A percentile compares a stretch with the other conserved stretches of the same genome.
phyloP scores from a whole-genome alignment of 2,329 filamentous ascomycete species.

The Cercospora citrullina region DNA sequence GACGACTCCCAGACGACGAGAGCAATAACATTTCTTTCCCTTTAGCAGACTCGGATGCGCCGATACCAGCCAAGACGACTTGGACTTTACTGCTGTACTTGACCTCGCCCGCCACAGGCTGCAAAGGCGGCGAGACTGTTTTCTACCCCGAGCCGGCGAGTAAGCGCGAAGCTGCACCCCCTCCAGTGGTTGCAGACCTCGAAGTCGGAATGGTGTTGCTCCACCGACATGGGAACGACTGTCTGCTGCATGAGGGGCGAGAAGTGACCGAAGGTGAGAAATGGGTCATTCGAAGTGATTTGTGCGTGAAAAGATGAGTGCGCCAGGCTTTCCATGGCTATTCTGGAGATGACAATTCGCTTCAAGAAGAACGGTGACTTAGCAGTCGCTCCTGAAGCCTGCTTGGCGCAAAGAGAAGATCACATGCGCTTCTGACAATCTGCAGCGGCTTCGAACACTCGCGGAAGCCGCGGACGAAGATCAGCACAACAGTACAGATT shows the following conservation, averaged over 20 bases:
- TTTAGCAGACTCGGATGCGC: constrained; percentile 43
- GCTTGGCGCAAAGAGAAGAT: not conserved
- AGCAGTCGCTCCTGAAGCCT: too few relatives aligned
- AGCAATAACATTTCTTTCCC: constrained; percentile 69
- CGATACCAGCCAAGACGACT: constrained; percentile 67
- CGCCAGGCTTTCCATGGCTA: not conserved
- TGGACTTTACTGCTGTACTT: constrained; percentile 92
- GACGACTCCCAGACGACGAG: constrained; percentile 69
- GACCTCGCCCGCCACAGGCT: constrained; percentile 71
- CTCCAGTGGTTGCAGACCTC: constrained; percentile 67
- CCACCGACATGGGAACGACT: constrained; percentile 86
- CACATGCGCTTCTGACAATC: not conserved
- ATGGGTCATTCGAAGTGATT: constrained; percentile 84
- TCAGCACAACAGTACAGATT: not conserved
- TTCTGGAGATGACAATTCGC: not conserved
- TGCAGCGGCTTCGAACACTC: not conserved
- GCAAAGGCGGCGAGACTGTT: constrained; percentile 82
- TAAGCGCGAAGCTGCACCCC: constrained; percentile 41
- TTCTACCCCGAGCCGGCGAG: constrained; percentile 71
- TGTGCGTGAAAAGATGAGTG: constrained; percentile 62
- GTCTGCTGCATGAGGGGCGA: constrained; percentile 82
- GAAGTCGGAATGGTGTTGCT: constrained; percentile 84
- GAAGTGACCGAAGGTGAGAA: constrained; percentile 81
- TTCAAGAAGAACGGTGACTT: not conserved
- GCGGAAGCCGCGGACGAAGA: not conserved